Conservation (phyloP, 805 yeast genomes). For the Sporopachydermia quercuum region DNA sequence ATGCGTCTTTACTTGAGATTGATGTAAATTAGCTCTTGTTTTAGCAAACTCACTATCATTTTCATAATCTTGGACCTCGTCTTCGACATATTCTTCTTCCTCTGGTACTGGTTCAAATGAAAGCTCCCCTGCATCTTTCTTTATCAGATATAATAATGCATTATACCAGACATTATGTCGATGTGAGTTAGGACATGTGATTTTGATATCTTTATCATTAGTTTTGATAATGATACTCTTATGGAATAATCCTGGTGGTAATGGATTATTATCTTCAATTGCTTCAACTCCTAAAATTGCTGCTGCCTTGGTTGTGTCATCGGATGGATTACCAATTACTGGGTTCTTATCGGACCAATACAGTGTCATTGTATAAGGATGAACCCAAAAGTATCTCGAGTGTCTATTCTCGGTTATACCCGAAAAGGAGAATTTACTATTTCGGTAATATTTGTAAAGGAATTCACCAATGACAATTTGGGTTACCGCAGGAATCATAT, state of each 20-base stretch:
- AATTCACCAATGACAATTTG: conserved; percentile 92
- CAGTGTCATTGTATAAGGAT: conserved; percentile 80
- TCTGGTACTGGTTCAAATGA: neutral
- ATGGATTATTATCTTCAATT: conserved; percentile 71
- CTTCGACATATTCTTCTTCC: neutral
- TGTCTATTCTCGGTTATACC: conserved; percentile 70
- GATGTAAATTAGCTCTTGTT: neutral
- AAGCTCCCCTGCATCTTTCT: conserved; percentile 41
- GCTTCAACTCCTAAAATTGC: conserved; percentile 70
- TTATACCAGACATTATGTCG: conserved; percentile 88
- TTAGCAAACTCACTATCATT: neutral
- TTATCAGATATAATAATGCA: conserved; percentile 61
- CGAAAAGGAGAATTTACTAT: conserved; percentile 49
- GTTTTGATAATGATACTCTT: conserved; percentile 71
- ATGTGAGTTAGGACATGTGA: conserved; percentile 78
- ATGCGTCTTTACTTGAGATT: neutral
- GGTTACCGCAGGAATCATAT: conserved; percentile 73
- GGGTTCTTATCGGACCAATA: conserved; percentile 86
- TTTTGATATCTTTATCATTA: conserved; percentile 46
- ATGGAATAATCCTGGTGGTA: conserved; percentile 79
- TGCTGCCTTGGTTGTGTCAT: conserved; percentile 58
- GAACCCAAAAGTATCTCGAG: conserved; percentile 90
- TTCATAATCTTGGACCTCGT: neutral
- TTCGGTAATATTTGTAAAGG: conserved; percentile 70
- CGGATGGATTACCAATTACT: conserved; percentile 49